Conservation (phyloP, 2,329 filamentous ascomycete genomes). For the Arthrinium puccinioides region DNA sequence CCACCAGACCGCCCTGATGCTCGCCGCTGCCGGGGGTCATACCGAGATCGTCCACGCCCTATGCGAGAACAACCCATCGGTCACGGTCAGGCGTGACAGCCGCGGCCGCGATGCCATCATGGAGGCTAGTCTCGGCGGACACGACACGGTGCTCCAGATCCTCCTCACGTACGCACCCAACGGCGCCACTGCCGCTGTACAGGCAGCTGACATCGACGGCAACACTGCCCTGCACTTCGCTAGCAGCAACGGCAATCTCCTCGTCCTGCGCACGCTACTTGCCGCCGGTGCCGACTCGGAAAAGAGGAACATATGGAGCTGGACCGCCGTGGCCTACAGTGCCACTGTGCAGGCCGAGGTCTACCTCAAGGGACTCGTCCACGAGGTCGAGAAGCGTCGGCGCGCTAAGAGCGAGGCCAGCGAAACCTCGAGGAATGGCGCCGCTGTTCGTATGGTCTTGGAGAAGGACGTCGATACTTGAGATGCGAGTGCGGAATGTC, state of each 20-base stretch:
- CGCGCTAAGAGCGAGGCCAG: slow-evolving; percentile 29
- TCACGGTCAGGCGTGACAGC: slow-evolving; percentile 58
- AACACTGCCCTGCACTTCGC: slow-evolving; percentile 87
- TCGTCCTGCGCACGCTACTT: slow-evolving; percentile 69
- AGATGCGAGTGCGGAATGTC: no score
- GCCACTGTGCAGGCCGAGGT: slow-evolving; percentile 78
- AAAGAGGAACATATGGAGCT: slow-evolving; percentile 66
- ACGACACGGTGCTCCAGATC: slow-evolving; percentile 59
- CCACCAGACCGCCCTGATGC: slow-evolving; percentile 74
- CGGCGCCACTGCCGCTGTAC: slow-evolving; percentile 46
- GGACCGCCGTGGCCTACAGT: slow-evolving; percentile 79
- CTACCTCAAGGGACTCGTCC: slow-evolving; percentile 71
- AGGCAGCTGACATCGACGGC: slow-evolving; percentile 59
- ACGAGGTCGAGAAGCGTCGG: slow-evolving; percentile 60
- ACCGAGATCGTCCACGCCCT: slow-evolving; percentile 69
- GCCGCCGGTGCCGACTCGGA: slow-evolving; percentile 71
- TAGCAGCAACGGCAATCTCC: slow-evolving; percentile 70
- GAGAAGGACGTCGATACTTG: neutral
- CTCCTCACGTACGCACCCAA: slow-evolving; percentile 53
- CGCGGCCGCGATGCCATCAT: slow-evolving; percentile 66
- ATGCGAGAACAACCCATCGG: slow-evolving; percentile 53
- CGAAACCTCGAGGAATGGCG: slow-evolving; percentile 26
- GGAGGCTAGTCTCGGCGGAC: slow-evolving; percentile 52
- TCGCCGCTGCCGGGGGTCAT: slow-evolving; percentile 63
- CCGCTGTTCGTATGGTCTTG: slow-evolving; percentile 34